These are phyloP conservation scores for Bruguiera parviflora DNA, from an alignment of 345 rosid genomes.

Conservation along the genomic window DNA sequence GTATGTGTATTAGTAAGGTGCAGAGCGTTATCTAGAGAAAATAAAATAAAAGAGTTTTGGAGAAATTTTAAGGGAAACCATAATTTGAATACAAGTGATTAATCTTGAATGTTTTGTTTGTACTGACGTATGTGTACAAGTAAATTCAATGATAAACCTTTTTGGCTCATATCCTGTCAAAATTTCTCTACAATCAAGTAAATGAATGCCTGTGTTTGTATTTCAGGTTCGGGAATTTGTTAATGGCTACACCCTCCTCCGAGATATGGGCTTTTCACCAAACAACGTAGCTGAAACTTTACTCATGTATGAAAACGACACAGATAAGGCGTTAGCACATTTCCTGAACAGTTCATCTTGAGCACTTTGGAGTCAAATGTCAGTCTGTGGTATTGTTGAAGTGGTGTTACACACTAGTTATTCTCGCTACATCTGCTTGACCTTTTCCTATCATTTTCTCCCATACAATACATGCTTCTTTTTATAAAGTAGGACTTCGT, in stretches of 20 bases:
- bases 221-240: conserved; percentile 69
- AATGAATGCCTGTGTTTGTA: neutral
- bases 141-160: too few species aligned
- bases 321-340: conserved; percentile 77
- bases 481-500: too few species aligned
- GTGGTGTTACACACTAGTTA: neutral
- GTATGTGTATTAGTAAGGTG: too few species aligned
- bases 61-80: too few species aligned
- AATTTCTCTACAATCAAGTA: too few species aligned
- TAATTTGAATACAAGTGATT: too few species aligned
- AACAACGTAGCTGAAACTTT: conserved; percentile 62
- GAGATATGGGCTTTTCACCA: conserved; percentile 85
- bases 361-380: neutral
- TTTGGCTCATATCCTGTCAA: neutral
- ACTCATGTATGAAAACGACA: conserved; percentile 63
- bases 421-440: neutral
- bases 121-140: too few species aligned
- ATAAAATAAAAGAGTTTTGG: too few species aligned
- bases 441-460: neutral
- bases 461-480: too few species aligned
- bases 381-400: neutral
- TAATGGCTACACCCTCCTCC: conserved; percentile 49
- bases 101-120: too few species aligned
- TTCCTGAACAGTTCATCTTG: conserved; percentile 17
- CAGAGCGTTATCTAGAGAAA: too few species aligned